These are phyloP conservation scores for Gaertneriomyces semiglobifer DNA, from an alignment of 192 early-diverging fungal genomes.

Conservation along the genomic window DNA sequence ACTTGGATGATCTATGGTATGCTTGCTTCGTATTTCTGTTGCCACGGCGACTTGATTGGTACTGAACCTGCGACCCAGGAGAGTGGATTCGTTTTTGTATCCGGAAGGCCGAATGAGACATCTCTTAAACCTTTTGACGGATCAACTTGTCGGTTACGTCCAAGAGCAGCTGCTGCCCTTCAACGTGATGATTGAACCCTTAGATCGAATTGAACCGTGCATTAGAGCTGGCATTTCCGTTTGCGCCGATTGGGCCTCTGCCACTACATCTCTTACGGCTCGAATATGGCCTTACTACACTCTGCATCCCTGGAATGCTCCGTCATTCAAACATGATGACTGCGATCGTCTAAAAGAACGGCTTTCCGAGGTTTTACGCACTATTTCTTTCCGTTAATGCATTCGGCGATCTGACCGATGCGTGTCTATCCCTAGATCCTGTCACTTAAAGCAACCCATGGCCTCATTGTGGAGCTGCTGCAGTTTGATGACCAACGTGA, in stretches of 20 bases:
- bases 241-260: conserved; percentile 21
- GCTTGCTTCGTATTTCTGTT: conserved; percentile 16
- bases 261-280: conserved; percentile 36
- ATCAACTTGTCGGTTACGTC: conserved; percentile 30
- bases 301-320: conserved; percentile 43
- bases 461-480: conserved; percentile 32
- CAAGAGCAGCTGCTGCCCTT: conserved; percentile 21
- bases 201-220: conserved; percentile 4
- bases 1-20: conserved; percentile 45
- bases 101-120: conserved; percentile 44
- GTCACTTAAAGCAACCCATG: conserved; percentile 22
- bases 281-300: conserved; percentile 48
- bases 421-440: conserved; percentile 19
- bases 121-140: conserved; percentile 33
- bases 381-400: neutral
- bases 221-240: conserved; percentile 18
- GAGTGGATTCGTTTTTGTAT: conserved; percentile 9
- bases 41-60: conserved; percentile 32
- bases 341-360: conserved; percentile 24
- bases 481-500: conserved; percentile 35
- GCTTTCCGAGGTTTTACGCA: conserved; percentile 34
- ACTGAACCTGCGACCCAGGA: no score
- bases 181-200: conserved; percentile 17
- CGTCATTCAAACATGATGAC: conserved; percentile 19
- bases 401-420: conserved; percentile 5